These are phyloP conservation scores for Aspergillaceae sp. DNA, from an alignment of 2,329 filamentous ascomycete species.

Conservation along the genomic window DNA sequence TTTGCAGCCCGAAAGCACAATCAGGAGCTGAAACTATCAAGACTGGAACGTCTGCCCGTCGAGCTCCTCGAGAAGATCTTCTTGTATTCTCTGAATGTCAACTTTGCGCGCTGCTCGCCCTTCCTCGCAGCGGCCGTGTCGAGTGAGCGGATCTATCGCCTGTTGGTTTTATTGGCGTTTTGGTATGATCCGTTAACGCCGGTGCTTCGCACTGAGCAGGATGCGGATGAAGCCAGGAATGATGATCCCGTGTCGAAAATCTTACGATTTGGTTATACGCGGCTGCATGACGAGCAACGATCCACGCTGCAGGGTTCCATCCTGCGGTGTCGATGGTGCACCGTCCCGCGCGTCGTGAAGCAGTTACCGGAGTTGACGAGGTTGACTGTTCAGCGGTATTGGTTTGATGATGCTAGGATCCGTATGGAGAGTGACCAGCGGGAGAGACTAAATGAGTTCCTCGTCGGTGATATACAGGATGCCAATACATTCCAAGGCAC, in stretches of 20 bases:
- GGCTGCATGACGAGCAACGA: slow-evolving; percentile 19
- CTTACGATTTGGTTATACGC: slow-evolving; percentile 27
- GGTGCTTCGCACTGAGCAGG: not conserved
- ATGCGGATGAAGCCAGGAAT: not conserved
- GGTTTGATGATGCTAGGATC: slow-evolving; percentile 19
- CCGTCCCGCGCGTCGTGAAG: slow-evolving; percentile 22
- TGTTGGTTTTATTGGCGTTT: slow-evolving; percentile 34
- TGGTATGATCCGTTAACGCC: slow-evolving; percentile 23
- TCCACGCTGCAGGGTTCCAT: slow-evolving; percentile 27
- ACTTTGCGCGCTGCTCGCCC: slow-evolving; percentile 36
- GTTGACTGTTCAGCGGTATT: slow-evolving; percentile 26
- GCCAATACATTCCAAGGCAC: slow-evolving; percentile 11
- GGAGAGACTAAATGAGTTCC: slow-evolving; percentile 12
- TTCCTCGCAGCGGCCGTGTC: slow-evolving; percentile 33
- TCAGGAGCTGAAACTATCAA: slow-evolving; percentile 13
- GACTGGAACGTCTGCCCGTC: slow-evolving; percentile 40
- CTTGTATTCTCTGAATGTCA: slow-evolving; percentile 38
- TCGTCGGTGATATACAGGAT: slow-evolving; percentile 11
- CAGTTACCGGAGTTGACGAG: slow-evolving; percentile 28
- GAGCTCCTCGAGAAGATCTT: slow-evolving; percentile 49
- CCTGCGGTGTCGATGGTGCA: slow-evolving; percentile 34
- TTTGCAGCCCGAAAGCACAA: not conserved
- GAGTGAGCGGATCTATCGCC: slow-evolving; percentile 32
- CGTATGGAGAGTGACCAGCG: slow-evolving; percentile 12
- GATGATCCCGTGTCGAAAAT: slow-evolving; percentile 17